Evolutionary conservation across 345 rosid genomes (phyloP).

Genomic region (Erodium maritimum): DNA sequence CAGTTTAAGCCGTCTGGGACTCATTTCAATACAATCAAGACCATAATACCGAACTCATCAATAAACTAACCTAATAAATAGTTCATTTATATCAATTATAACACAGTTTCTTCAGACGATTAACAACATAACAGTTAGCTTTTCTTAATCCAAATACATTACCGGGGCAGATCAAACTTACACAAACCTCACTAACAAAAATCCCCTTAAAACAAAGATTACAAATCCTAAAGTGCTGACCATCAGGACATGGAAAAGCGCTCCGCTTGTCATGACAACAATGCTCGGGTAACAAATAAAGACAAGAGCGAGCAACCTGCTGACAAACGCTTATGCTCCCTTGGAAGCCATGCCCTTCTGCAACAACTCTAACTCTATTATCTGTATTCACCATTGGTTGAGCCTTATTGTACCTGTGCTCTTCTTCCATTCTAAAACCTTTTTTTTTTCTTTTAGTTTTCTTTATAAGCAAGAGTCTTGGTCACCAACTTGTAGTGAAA

Average conservation of each 20-base stretch:
- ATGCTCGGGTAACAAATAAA: too few species aligned
- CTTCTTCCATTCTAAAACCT: not conserved
- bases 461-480: not conserved
- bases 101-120: not conserved
- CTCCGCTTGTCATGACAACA: not conserved
- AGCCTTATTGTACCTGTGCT: not conserved
- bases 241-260: not conserved
- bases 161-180: slow-evolving; percentile 1
- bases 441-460: not conserved
- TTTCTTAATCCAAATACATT: not conserved
- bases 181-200: not conserved
- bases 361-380: not conserved
- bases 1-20: too few species aligned
- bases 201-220: not conserved
- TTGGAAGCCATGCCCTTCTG: too few species aligned
- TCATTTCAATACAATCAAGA: too few species aligned
- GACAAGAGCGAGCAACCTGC: too few species aligned
- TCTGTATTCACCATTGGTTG: not conserved
- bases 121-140: not conserved
- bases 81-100: not conserved
- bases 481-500: too few species aligned
- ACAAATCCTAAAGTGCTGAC: not conserved
- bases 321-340: too few species aligned
- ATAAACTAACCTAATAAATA: not conserved
- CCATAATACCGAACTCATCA: too few species aligned